Evolutionary conservation across 805 yeast genomes (phyloP).

Genomic region (Saccharomyces cerevisiae): DNA sequence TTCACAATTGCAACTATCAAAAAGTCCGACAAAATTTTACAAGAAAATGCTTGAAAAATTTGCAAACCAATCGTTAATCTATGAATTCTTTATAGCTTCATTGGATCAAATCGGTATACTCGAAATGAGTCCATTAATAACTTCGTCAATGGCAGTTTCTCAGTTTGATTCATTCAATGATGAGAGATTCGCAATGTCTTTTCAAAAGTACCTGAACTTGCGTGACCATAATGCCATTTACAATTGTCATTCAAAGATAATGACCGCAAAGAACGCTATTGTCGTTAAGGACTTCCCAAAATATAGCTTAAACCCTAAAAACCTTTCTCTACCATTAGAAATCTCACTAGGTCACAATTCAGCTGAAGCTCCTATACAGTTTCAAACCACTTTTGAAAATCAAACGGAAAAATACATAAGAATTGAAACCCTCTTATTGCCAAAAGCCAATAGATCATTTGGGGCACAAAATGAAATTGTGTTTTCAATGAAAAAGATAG

Average conservation of each 20-base stretch:
- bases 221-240: slow-evolving; percentile 3
- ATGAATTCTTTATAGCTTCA: slow-evolving; percentile 10
- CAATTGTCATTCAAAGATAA: neutral
- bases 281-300: neutral
- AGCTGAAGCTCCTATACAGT: neutral
- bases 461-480: neutral
- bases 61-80: neutral
- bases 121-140: slow-evolving; percentile 13
- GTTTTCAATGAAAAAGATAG: neutral
- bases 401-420: neutral
- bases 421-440: neutral
- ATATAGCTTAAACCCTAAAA: neutral
- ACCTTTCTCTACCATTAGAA: neutral
- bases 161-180: slow-evolving; percentile 16
- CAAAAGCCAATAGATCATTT: neutral
- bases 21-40: slow-evolving; percentile 8
- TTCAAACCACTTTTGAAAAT: neutral
- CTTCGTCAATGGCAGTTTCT: slow-evolving; percentile 1
- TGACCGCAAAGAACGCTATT: neutral
- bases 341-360: neutral
- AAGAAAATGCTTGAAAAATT: slow-evolving; percentile 1
- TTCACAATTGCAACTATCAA: slow-evolving; percentile 2
- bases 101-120: slow-evolving; percentile 17
- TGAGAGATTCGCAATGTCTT: slow-evolving; percentile 3
- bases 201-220: slow-evolving; percentile 2